A percentile compares a stretch with the other conserved stretches of the same genome.
phyloP scores from a whole-genome alignment of 768 basidiomycete species.

The Tephrocybe rancida region DNA sequence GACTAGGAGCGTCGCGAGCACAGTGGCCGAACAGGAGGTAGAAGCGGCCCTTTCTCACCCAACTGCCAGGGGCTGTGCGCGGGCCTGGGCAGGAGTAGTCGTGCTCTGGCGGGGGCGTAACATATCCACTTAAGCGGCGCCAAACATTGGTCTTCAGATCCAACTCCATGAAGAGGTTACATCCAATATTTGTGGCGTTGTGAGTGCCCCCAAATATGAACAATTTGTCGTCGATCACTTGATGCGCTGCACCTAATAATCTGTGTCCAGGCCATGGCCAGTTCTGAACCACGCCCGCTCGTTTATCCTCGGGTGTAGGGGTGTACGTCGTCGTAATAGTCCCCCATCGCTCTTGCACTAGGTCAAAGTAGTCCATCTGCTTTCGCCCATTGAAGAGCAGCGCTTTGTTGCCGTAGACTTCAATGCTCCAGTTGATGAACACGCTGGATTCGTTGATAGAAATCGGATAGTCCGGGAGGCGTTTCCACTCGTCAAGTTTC shows the following conservation, averaged over 20 bases:
- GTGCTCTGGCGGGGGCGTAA: conserved; percentile 16
- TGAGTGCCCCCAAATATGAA: conserved; percentile 42
- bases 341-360: conserved; percentile 34
- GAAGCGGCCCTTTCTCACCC: conserved; percentile 33
- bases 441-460: conserved; percentile 10
- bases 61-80: conserved; percentile 33
- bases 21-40: conserved; percentile 37
- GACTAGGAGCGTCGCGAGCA: conserved; percentile 30
- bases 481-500: conserved; percentile 25
- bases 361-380: conserved; percentile 36
- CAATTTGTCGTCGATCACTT: conserved; percentile 30
- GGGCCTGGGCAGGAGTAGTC: conserved; percentile 32
- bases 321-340: conserved; percentile 26
- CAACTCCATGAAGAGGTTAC: conserved; percentile 39
- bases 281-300: conserved; percentile 17
- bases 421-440: conserved; percentile 25
- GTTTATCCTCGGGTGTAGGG: conserved; percentile 15
- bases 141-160: conserved; percentile 33
- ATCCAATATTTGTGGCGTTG: conserved; percentile 28
- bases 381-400: conserved; percentile 36
- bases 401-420: conserved; percentile 30
- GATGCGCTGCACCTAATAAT: conserved; percentile 19
- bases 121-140: conserved; percentile 19
- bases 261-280: conserved; percentile 25
- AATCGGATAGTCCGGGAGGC: conserved; percentile 27